Evolutionary conservation across 345 rosid species (phyloP).

Genomic region (Ceriops tagal): DNA sequence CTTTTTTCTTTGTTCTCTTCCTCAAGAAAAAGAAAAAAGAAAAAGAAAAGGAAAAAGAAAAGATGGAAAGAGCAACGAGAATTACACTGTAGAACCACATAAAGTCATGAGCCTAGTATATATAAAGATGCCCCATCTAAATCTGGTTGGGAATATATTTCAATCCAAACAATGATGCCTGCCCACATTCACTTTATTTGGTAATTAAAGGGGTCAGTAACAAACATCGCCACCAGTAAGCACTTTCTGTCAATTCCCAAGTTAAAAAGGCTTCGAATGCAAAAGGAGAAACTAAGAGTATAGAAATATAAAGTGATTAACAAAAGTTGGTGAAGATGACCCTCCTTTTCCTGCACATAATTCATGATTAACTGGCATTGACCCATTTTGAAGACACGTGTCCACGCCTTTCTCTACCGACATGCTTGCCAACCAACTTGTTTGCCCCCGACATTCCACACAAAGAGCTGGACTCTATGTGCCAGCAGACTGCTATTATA

Average conservation of each 20-base stretch:
- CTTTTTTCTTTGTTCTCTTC: slow-evolving; percentile 16
- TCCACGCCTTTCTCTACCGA: slow-evolving; percentile 21
- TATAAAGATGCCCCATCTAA: slow-evolving; percentile 27
- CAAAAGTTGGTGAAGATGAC: slow-evolving; percentile 36
- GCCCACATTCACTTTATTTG: slow-evolving; percentile 35
- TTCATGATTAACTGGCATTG: slow-evolving; percentile 13
- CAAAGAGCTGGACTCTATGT: too few species aligned
- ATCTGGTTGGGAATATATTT: slow-evolving; percentile 53
- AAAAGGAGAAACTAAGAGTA: slow-evolving; percentile 26
- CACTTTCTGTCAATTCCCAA: slow-evolving; percentile 57
- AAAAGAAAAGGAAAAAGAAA: slow-evolving; percentile 2
- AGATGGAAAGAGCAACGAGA: slow-evolving; percentile 25
- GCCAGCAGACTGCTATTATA: too few species aligned
- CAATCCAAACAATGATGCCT: slow-evolving; percentile 52
- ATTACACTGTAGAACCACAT: slow-evolving; percentile 28
- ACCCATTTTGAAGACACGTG: slow-evolving; percentile 15
- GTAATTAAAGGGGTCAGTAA: slow-evolving; percentile 17
- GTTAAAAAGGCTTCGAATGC: slow-evolving; percentile 50
- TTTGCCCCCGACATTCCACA: too few species aligned
- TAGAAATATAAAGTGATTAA: slow-evolving; percentile 41
- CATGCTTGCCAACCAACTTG: not conserved
- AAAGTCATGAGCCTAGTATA: slow-evolving; percentile 31
- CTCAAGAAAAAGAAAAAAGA: slow-evolving; percentile 23
- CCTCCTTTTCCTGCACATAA: not conserved
- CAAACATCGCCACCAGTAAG: slow-evolving; percentile 21